Base-by-base conservation (phyloP, 73 alveolate species). In the Effrenium voratum region DNA sequence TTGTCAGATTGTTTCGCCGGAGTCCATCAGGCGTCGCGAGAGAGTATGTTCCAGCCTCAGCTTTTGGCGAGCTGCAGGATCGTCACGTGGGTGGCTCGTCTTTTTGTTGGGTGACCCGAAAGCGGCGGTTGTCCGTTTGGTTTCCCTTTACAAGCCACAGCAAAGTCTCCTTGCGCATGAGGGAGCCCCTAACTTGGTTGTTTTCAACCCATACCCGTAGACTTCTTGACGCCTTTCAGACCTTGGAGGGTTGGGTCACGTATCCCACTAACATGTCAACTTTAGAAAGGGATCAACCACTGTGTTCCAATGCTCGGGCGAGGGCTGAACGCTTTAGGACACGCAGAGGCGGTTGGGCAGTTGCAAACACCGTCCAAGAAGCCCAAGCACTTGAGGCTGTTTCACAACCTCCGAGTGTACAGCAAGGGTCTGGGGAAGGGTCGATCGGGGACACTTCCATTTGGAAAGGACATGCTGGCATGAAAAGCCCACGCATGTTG, bases 41-140 rank as follows among this genome's bases (percentile, higher is more conserved):
- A 88, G 52, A 88, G 96, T n/a, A 88, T 88, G 96, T 73, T 19
- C 4, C 44, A 50, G 86, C 50, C 96, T 73, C 96, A 88, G 50
- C 1, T 24, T 24, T 8, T 24, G 76, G 36, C 15, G 10, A 24
- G 5, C 76, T 13, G 8, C 30, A 38, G 8, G 15, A 63, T 63
- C 76, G 5, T 38, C 30, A 24, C 8, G 30, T 63, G 30, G 40
- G 15, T 24, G 36, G 36, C 5, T 32, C 30, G 8, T 24, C 30
- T 63, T 63, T 32, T 38, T 63, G 30, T 4, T 63, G 40, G 30
- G 15, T 13, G 5, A 8, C 15, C 76, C 5, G 41, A 32, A 24
- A 63, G 5, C 30, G 15, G 15, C 36, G 40, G 30, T 63, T 10
- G 36, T 5, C 40, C 5, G 30, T 38, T 24, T 4, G 10, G 76